phyloP scores from a whole-genome alignment of 805 yeast genomes.

The Debaryomyces prosopidis region DNA sequence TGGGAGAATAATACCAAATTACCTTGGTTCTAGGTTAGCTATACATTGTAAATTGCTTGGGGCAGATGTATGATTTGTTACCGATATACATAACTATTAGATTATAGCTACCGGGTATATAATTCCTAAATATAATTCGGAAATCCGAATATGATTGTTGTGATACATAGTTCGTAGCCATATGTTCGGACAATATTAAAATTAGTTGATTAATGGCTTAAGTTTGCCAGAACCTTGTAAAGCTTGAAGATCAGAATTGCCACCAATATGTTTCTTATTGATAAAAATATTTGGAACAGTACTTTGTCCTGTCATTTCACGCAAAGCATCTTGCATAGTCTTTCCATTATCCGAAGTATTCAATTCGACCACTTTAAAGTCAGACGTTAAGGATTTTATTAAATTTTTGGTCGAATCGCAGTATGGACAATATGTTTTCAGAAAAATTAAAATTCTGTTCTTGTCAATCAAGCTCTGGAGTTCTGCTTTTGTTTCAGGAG shows the following conservation, averaged over 20 bases:
- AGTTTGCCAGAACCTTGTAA: conserved; percentile 26
- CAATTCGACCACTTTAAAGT: conserved; percentile 29
- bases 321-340: conserved; percentile 28
- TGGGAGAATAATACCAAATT: conserved; percentile 46
- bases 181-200: background rate
- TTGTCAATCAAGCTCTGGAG: conserved; percentile 9
- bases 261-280: conserved; percentile 39
- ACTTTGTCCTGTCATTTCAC: conserved; percentile 32
- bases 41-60: too few relatives aligned
- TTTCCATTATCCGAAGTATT: conserved; percentile 26
- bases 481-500: conserved; percentile 10
- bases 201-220: background rate
- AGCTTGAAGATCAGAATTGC: conserved; percentile 35
- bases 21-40: conserved; percentile 42
- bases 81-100: too few relatives aligned
- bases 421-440: conserved; percentile 34
- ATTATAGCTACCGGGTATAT: too few relatives aligned
- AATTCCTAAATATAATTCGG: too few relatives aligned
- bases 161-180: background rate
- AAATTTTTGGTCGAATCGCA: conserved; percentile 25
- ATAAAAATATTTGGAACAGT: conserved; percentile 41
- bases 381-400: conserved; percentile 11
- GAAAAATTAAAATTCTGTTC: conserved; percentile 22
- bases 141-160: background rate
- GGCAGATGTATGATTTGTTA: too few relatives aligned